Conservation (phyloP, 345 rosid species). For the Bruguiera gymnorhiza region DNA sequence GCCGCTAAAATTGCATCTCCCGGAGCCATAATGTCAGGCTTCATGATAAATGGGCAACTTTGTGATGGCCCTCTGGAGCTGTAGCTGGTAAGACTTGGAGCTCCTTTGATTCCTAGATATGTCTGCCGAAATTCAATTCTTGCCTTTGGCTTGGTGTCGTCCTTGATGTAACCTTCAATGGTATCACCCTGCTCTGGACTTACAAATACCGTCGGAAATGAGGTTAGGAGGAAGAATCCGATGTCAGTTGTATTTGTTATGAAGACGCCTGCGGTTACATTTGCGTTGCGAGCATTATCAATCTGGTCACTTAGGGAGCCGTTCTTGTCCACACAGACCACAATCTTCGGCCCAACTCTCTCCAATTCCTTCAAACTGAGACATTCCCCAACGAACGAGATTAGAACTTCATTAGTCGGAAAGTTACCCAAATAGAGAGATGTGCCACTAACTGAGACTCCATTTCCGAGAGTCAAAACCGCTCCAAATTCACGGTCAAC, state of each 20-base stretch:
- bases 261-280: conserved; percentile 37
- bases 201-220: conserved; percentile 37
- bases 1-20: conserved; percentile 46
- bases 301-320: conserved; percentile 26
- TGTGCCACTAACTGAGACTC: conserved; percentile 16
- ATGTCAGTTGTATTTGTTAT: conserved; percentile 30
- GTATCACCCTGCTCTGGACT: conserved; percentile 24
- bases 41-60: conserved; percentile 45
- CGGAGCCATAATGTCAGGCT: conserved; percentile 57
- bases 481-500: conserved; percentile 35
- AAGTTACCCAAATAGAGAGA: conserved; percentile 27
- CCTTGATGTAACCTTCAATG: conserved; percentile 38
- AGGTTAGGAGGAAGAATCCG: conserved; percentile 9
- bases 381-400: conserved; percentile 42
- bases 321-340: conserved; percentile 42
- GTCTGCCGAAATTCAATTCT: conserved; percentile 39
- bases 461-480: conserved; percentile 26
- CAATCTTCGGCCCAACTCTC: conserved; percentile 27
- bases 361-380: conserved; percentile 19
- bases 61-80: conserved; percentile 62
- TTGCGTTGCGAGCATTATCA: conserved; percentile 16
- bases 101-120: conserved; percentile 24
- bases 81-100: conserved; percentile 46
- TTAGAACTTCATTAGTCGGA: conserved; percentile 17
- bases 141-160: conserved; percentile 28